Base-by-base conservation (phyloP, 2,329 filamentous ascomycete genomes). In the Thermothelomyces thermophilus region DNA sequence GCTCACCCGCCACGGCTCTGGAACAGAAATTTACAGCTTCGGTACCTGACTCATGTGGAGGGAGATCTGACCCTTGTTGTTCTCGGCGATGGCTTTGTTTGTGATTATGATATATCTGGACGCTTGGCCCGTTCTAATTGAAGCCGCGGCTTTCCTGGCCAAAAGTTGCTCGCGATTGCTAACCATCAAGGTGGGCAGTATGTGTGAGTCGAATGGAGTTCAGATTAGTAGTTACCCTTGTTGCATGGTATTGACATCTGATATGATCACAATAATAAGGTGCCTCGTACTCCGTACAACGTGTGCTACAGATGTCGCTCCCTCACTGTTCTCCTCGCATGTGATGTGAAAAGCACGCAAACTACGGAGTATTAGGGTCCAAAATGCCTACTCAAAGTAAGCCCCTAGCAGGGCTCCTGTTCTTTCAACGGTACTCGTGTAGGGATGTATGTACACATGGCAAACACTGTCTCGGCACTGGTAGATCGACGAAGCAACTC, bases 1-100 rank as follows among this genome's bases (percentile, higher is more conserved):
- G 48, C 31, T 51, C 37, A 33, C 33, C 43, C 43, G 48, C 35
- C 43, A 24, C 19, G 37, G 48, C 43, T 51, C 24, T 51, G 43
- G 48, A 22, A 45, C 28, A 48, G n/a, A 40, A 17, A 9, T 48
- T 42, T 10, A 17, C 17, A 16, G n/a, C 45, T 48, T 48, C 16
- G 13, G 20, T 10, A 19, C 26, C 24, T 28, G 3, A n/a, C 24
- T 34, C 41, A 7, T 28, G 13, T n/a, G n/a, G n/a, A n/a, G n/a
- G n/a, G n/a, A n/a, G n/a, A n/a, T n/a, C n/a, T n/a, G 26, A 33
- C 24, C n/a, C 40, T 28, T n/a, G 22, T 24, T 24, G 10, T 22
- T 28, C 33, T 16, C 30, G 20, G 20, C 26, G 14, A 14, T n/a
- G n/a, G n/a, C 13, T 35, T 26, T 16, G 17, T 37, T 35, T 8